phyloP scores from a whole-genome alignment of 345 rosid genomes.

The Aurinia saxatilis region DNA sequence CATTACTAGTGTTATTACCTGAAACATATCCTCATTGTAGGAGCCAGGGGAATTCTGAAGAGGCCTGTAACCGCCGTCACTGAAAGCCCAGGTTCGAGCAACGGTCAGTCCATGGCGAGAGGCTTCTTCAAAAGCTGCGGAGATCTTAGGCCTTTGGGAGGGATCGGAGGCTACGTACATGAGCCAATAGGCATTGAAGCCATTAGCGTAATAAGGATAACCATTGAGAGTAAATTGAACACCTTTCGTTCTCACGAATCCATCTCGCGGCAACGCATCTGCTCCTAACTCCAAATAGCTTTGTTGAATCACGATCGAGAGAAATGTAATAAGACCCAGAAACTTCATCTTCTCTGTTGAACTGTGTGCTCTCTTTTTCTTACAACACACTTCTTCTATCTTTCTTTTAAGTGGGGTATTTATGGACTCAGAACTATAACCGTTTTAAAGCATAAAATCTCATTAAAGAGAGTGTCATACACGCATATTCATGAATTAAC shows the following conservation, averaged over 20 bases:
- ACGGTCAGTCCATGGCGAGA: constrained; percentile 57
- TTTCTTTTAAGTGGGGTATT: constrained; percentile 18
- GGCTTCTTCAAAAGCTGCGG: constrained; percentile 64
- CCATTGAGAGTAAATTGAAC: constrained; percentile 59
- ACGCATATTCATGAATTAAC: neutral
- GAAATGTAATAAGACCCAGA: constrained; percentile 20
- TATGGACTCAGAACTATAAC: constrained; percentile 17
- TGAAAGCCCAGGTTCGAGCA: constrained; percentile 92
- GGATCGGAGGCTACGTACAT: constrained; percentile 77
- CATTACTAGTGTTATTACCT: constrained; percentile 35
- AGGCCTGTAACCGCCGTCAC: constrained; percentile 78
- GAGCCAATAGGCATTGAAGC: constrained; percentile 94
- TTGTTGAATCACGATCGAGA: constrained; percentile 32
- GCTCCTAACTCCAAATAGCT: constrained; percentile 13
- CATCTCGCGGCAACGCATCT: constrained; percentile 44
- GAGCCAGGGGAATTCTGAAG: constrained; percentile 67
- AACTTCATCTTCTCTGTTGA: constrained; percentile 34
- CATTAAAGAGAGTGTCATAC: constrained; percentile 8
- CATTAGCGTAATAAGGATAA: constrained; percentile 69
- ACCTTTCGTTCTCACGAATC: constrained; percentile 60
- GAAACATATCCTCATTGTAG: constrained; percentile 67
- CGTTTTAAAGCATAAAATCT: neutral
- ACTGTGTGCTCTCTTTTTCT: neutral
- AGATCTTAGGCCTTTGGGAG: constrained; percentile 49
- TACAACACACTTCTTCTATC: neutral